Conservation (phyloP, 2,329 filamentous ascomycete genomes). For the Cladosporium sp. region DNA sequence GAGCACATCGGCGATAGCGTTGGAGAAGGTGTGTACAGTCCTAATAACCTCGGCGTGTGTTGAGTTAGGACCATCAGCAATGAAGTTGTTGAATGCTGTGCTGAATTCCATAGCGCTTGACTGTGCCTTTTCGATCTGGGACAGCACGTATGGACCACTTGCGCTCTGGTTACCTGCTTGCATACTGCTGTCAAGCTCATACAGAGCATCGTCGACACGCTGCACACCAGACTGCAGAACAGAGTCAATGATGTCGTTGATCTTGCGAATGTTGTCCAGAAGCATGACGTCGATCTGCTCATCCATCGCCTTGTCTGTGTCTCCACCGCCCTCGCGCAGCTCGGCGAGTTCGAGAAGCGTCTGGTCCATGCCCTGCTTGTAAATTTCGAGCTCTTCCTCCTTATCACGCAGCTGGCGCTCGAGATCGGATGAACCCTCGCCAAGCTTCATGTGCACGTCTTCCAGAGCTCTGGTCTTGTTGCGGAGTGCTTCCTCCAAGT, state of each 20-base stretch:
- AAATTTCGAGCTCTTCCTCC: constrained; percentile 96
- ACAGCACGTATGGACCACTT: constrained; percentile 89
- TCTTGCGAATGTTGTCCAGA: constrained; percentile 82
- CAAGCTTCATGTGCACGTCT: constrained; percentile 74
- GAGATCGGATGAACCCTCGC: constrained; percentile 81
- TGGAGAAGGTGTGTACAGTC: constrained; percentile 85
- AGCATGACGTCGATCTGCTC: constrained; percentile 89
- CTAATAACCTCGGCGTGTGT: constrained; percentile 90
- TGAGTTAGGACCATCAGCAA: constrained; percentile 91
- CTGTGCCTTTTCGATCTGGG: constrained; percentile 95
- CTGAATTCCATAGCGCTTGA: constrained; percentile 95
- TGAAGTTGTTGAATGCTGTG: constrained; percentile 97
- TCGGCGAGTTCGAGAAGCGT: constrained; percentile 91
- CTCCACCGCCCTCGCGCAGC: constrained; percentile 63
- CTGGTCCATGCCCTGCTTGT: constrained; percentile 97
- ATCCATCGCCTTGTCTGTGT: constrained; percentile 78
- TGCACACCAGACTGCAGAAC: constrained; percentile 91
- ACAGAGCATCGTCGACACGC: constrained; percentile 92
- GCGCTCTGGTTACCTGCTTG: constrained; percentile 98
- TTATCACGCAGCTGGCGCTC: constrained; percentile 86
- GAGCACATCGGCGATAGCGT: constrained; percentile 88
- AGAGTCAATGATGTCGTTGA: constrained; percentile 96
- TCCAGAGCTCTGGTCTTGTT: constrained; percentile 87
- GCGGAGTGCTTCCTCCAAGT: constrained; percentile 86
- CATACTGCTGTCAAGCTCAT: constrained; percentile 97